Percentiles rank a stretch among this genome's conserved stretches.
Evolutionary conservation across 2,329 filamentous ascomycete genomes (phyloP).

Genomic region (Penicillium sp.): DNA sequence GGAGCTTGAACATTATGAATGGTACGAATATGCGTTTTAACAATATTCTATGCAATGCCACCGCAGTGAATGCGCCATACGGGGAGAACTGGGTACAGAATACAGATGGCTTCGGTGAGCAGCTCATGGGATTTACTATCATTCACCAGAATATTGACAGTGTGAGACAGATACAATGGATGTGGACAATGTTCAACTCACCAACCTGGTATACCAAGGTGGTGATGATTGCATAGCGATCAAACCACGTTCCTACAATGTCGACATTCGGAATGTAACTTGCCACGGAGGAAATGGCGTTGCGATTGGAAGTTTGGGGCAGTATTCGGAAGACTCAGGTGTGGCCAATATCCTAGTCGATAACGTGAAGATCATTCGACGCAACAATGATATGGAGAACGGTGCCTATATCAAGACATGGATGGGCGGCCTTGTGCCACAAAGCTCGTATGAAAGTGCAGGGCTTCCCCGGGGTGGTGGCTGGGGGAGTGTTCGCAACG

Average conservation of each 20-base stretch:
- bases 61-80: conserved; percentile 50
- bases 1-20: conserved; percentile 59
- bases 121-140: too few species aligned
- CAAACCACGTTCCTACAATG: conserved; percentile 64
- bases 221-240: conserved; percentile 62
- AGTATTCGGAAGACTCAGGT: conserved; percentile 56
- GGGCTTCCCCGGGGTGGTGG: conserved; percentile 53
- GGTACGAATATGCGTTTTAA: conserved; percentile 54
- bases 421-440: conserved; percentile 50
- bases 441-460: conserved; percentile 51
- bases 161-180: conserved; percentile 53
- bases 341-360: conserved; percentile 52
- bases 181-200: conserved; percentile 49
- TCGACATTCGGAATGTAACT: conserved; percentile 52
- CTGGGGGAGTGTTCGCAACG: conserved; percentile 54
- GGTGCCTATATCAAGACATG: conserved; percentile 59
- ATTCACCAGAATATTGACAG: not conserved
- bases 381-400: conserved; percentile 51
- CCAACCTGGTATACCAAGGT: conserved; percentile 55
- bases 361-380: conserved; percentile 46
- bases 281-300: conserved; percentile 57
- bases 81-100: conserved; percentile 59
- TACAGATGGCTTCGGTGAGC: conserved; percentile 53
- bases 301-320: conserved; percentile 54
- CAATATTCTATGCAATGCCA: conserved; percentile 54